phyloP scores from a whole-genome alignment of 352 stramenopile species.

The Phytophthora gonapodyides region DNA sequence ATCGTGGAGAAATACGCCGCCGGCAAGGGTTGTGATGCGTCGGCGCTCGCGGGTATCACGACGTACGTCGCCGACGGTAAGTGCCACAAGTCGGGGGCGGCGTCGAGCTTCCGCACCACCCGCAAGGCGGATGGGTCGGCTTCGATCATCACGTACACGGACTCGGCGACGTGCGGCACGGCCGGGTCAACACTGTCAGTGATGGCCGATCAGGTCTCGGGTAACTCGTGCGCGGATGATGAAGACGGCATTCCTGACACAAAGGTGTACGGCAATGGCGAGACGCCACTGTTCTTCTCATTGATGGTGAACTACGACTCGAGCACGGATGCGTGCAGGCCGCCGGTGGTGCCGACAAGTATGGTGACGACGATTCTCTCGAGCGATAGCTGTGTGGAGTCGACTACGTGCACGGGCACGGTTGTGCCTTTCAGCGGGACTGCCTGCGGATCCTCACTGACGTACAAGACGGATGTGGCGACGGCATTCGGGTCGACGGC shows the following conservation, averaged over 20 bases:
- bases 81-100: no score
- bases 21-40: no score
- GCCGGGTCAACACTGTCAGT: no score
- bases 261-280: constrained; percentile 8
- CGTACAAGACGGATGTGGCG: constrained; percentile 11
- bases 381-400: no score
- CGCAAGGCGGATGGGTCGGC: not conserved
- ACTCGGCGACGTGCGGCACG: no score
- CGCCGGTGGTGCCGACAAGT: not conserved
- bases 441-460: not conserved
- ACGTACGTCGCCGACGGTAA: no score
- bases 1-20: no score
- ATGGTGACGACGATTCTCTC: not conserved
- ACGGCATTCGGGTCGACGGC: constrained; percentile 3
- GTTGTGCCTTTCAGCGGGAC: not conserved
- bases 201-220: not conserved
- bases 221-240: constrained; percentile 2
- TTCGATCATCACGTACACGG: not conserved
- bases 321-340: not conserved
- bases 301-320: constrained; percentile 7
- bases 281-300: not conserved
- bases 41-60: no score
- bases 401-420: constrained; percentile 3
- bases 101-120: not conserved
- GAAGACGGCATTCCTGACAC: constrained; percentile 7